Evolutionary conservation across 129 eudicot species (phyloP), one percentile per base, ranked within the genome.

Genomic region (Scalesia atractyloides): DNA sequence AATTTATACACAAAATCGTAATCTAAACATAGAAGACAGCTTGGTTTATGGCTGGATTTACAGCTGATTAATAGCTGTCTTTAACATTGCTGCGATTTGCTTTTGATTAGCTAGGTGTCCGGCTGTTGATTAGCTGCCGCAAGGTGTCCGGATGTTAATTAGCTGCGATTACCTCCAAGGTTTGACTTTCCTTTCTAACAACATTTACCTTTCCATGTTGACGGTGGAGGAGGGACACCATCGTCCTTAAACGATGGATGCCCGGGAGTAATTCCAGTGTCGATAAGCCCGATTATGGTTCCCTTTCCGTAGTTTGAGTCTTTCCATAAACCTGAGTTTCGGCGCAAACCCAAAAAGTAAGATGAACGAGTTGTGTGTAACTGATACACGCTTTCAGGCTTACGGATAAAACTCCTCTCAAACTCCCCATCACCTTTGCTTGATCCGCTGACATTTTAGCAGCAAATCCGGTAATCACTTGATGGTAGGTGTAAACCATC

Each of bases 361-460:
- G 74, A 74, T 14, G 80, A 51, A 64, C 61, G 78, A 66, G 85
- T 81, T 64, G 85, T 81, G 37, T 81, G 85, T 48, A 76, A 59
- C 50, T 66, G n/a, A 1, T 70, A 7, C 41, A 17, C 33, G 13
- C 41, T 64, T 78, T 75, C 53, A 5, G 75, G 2, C 52, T 62
- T 16, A 78, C 75, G 4, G 67, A 81, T 51, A 73, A 15, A 34
- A 82, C 81, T 18, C 80, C 86, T 0, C 22, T 64, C 15, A 22
- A 77, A 3, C 48, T 73, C 72, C 48, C 51, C 51, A 82, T 61
- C 7, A 57, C 62, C 15, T 77, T 53, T 49, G 60, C 82, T 52
- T 82, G 76, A 12, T 76, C 76, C 1, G 57, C 15, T 2, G 79
- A 47, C 59, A 82, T 62, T 60, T 64, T 60, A 24, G 86, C 80